Percentiles rank a stretch among this genome's conserved stretches.
Conservation (phyloP, 23 red algal species). For the Gracilaria gracilis region DNA sequence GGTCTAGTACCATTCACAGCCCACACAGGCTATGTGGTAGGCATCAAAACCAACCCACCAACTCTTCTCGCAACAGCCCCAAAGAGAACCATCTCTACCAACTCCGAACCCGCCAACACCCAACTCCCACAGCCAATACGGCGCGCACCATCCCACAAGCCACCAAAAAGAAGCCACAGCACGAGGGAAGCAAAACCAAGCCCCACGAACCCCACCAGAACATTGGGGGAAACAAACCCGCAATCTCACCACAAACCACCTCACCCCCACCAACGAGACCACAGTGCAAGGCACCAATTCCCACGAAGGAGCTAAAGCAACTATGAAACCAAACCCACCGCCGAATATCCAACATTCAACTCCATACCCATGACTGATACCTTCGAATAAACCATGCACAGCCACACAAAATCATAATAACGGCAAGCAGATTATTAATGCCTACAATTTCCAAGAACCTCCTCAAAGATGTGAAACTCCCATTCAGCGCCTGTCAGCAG, state of each 20-base stretch:
- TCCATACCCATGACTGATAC: neutral
- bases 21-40: neutral
- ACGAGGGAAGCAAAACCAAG: too few species aligned
- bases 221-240: too few species aligned
- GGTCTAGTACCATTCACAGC: conserved; percentile 9
- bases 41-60: neutral
- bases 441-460: neutral
- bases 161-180: too few species aligned
- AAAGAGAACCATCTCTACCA: neutral
- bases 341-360: neutral
- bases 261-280: neutral
- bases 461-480: neutral
- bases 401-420: neutral
- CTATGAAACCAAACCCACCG: neutral
- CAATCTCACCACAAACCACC: neutral
- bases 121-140: neutral
- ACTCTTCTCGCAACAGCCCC: neutral
- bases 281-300: neutral
- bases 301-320: neutral
- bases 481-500: neutral
- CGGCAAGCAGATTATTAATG: neutral
- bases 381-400: neutral
- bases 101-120: neutral
- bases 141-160: too few species aligned
- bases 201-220: neutral